Conservation (phyloP, 2,329 filamentous ascomycete species). For the Zymoseptoria passerinii region DNA sequence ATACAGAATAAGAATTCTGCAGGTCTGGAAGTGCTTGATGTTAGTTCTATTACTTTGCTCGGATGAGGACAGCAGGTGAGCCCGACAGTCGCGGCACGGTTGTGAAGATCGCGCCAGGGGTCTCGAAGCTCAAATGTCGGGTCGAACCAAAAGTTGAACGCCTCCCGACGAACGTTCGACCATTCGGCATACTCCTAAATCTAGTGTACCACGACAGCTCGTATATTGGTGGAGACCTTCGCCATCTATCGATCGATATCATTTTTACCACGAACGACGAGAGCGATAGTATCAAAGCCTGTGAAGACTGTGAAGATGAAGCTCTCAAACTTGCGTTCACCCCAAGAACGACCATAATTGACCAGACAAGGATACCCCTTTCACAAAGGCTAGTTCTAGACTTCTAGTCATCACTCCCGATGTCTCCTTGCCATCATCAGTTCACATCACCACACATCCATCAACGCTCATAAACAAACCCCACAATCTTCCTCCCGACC, state of each 20-base stretch:
- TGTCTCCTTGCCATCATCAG: background rate
- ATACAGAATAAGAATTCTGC: background rate
- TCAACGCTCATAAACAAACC: slow-evolving; percentile 25
- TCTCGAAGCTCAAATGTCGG: background rate
- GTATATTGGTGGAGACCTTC: background rate
- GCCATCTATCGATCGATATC: too few species aligned
- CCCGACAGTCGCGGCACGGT: too few species aligned
- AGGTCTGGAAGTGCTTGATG: background rate
- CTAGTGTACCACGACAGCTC: background rate
- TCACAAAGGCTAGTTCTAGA: background rate
- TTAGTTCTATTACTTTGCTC: background rate
- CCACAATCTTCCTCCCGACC: slow-evolving; percentile 24
- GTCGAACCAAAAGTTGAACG: background rate
- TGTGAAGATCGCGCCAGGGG: background rate
- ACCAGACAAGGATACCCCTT: background rate
- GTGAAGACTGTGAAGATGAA: background rate
- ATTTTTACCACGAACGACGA: background rate
- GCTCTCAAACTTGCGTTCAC: background rate
- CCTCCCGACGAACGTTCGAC: background rate
- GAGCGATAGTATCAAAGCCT: background rate
- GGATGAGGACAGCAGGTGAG: too few species aligned
- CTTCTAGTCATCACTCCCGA: background rate
- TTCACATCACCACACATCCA: background rate
- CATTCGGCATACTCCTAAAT: background rate
- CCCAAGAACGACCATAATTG: background rate